Evolutionary conservation across 768 basidiomycete species (phyloP).

Genomic region (Lactarius tabidus): DNA sequence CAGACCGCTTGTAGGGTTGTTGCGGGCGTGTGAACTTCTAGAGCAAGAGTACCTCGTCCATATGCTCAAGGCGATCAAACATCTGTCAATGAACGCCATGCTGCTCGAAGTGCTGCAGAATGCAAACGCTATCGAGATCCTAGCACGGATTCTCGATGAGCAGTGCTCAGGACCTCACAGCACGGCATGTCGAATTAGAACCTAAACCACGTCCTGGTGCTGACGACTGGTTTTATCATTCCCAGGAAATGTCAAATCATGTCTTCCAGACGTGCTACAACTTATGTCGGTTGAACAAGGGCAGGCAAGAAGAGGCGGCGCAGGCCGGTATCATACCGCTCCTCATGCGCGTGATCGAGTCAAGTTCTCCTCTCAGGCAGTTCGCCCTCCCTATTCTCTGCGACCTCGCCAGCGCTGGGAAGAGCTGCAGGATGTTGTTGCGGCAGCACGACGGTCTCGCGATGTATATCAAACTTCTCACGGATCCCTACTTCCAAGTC

Average conservation of each 20-base stretch:
- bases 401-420: conserved; percentile 92
- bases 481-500: conserved; percentile 89
- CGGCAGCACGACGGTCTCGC: conserved; percentile 93
- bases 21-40: conserved; percentile 83
- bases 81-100: conserved; percentile 89
- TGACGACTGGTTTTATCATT: background rate
- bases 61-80: conserved; percentile 93
- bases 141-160: conserved; percentile 82
- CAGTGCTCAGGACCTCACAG: conserved; percentile 73
- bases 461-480: conserved; percentile 73
- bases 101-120: conserved; percentile 93
- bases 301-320: conserved; percentile 94
- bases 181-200: conserved; percentile 52
- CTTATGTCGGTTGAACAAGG: conserved; percentile 90
- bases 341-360: conserved; percentile 83
- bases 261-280: conserved; percentile 98
- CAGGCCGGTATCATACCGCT: conserved; percentile 93
- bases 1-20: conserved; percentile 53
- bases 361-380: conserved; percentile 89
- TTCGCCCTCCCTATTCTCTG: conserved; percentile 96
- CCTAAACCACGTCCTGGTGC: background rate
- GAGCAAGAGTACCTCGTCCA: conserved; percentile 85
- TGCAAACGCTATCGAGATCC: conserved; percentile 88
- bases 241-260: conserved; percentile 93
- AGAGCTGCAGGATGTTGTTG: conserved; percentile 81